A percentile compares a stretch with the other conserved stretches of the same genome.
These are phyloP conservation scores for Lasiodiplodia sp. DNA, from an alignment of 2,329 filamentous ascomycete species.

Conservation along the genomic window DNA sequence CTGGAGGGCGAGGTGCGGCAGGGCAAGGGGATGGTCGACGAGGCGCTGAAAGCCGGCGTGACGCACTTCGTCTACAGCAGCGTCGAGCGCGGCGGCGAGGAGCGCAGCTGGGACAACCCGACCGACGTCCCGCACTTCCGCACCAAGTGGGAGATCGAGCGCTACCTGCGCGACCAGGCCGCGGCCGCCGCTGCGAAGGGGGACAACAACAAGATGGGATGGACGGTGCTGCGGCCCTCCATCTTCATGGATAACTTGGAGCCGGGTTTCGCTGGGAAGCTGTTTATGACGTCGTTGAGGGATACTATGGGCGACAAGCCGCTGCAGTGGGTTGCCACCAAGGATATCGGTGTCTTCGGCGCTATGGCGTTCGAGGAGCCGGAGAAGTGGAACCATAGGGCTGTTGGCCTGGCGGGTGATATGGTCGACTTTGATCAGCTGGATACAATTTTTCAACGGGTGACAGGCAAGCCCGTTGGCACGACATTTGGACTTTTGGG, in stretches of 20 bases:
- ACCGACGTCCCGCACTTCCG: slow-evolving; percentile 68
- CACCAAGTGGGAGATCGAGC: slow-evolving; percentile 66
- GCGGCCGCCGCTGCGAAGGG: slow-evolving; percentile 33
- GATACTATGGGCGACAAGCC: slow-evolving; percentile 49
- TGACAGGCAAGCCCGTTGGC: slow-evolving; percentile 42
- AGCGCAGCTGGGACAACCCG: slow-evolving; percentile 52
- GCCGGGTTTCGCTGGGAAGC: slow-evolving; percentile 30
- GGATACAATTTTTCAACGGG: slow-evolving; percentile 26
- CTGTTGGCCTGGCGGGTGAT: slow-evolving; percentile 58
- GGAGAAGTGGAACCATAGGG: slow-evolving; percentile 49
- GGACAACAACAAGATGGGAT: neutral
- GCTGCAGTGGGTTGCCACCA: slow-evolving; percentile 44
- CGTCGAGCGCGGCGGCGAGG: slow-evolving; percentile 39
- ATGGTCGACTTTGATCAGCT: slow-evolving; percentile 53
- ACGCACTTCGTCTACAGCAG: slow-evolving; percentile 47
- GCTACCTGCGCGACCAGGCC: slow-evolving; percentile 58
- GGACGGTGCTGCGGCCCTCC: neutral
- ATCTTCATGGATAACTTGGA: neutral
- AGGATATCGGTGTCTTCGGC: slow-evolving; percentile 58
- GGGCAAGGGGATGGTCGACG: slow-evolving; percentile 47
- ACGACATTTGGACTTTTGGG: slow-evolving; percentile 38
- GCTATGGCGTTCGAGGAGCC: slow-evolving; percentile 54
- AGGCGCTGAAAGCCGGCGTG: slow-evolving; percentile 39
- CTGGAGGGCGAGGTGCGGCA: slow-evolving; percentile 41
- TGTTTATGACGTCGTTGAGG: slow-evolving; percentile 43